phyloP scores from a whole-genome alignment of 2,329 filamentous ascomycete species.

The Claviceps sp. region DNA sequence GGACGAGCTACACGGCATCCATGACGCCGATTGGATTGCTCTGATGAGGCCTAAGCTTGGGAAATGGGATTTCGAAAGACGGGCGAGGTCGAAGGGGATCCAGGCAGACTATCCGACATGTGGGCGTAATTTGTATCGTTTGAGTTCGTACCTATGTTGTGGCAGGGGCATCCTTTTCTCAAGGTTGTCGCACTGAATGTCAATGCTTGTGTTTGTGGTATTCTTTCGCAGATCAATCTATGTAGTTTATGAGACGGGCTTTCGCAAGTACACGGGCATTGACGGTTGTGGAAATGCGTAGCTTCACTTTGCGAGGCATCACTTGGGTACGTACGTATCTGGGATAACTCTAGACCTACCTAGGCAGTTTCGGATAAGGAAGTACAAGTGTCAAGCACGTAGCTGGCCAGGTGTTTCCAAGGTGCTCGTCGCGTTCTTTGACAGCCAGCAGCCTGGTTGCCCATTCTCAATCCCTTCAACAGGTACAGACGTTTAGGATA shows the following conservation, averaged over 20 bases:
- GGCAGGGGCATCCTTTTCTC: neutral
- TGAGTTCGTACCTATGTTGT: neutral
- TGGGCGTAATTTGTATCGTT: neutral
- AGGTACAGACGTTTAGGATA: too few species aligned
- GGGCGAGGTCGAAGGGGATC: neutral
- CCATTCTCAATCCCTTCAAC: too few species aligned
- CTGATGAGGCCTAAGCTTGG: neutral
- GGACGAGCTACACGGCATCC: neutral
- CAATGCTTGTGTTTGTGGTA: slow-evolving; percentile 4
- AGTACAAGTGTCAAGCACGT: too few species aligned
- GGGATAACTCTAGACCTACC: too few species aligned
- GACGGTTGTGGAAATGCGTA: neutral
- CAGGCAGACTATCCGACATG: neutral
- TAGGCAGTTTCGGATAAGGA: too few species aligned
- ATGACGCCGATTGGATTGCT: neutral
- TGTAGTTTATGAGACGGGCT: neutral
- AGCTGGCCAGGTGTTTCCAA: too few species aligned
- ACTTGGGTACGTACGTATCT: too few species aligned
- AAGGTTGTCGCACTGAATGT: neutral
- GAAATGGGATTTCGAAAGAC: neutral
- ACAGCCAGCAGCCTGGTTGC: too few species aligned
- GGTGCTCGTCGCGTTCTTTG: too few species aligned
- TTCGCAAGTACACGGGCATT: neutral
- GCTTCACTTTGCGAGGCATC: neutral
- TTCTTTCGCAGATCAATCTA: neutral